Base-by-base conservation (phyloP, 768 basidiomycete species). In the Scleroderma citrinum region DNA sequence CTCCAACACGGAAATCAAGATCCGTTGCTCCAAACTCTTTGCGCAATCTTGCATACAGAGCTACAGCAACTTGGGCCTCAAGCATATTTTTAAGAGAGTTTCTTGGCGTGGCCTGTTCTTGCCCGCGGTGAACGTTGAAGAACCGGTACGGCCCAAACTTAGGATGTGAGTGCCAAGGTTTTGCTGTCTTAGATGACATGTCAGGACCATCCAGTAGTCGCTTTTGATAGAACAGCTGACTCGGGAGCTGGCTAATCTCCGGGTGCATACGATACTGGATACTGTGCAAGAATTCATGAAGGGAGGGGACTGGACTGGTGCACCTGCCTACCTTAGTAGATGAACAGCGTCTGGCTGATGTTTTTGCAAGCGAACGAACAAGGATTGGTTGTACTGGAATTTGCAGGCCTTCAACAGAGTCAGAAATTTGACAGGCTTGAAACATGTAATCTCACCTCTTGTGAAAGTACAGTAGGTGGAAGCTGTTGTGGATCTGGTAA, bases 181-280 rank as follows among this genome's bases (percentile, higher is more conserved):
- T 84, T 26, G 69, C 68, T 0, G 95, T 97, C 65, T 92, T 91
- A 36, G 59, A 56, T 10, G 73, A 85, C 94, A 99, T 97, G 42
- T 78, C 77, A 3, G 92, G 92, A 1, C 96, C 96, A 63, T 99
- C 92, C 38, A 78, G 70, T 10, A 99, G 71, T 31, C 78, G 75
- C 7, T 83, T 81, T 46, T 83, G 70, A 62, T 99, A 99, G 69
- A 99, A 99, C 2, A 92, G 68, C 40, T 74, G 76, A 51, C 93
- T 96, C 0, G 96, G 96, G 16, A 99, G 77, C 44, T 73, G 73
- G 53, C 92, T 95, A 61, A 98, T 97, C 45, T 90, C 84, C 2
- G 95, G 95, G 62, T 99, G 94, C 96, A 99, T 99, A 56, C 96
- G 94, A 63, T 99, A 99, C 70, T 99, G 96, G 36, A 99, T 98